Base-by-base conservation (phyloP, 2,329 filamentous ascomycete species). In the Aspergillus ustus region DNA sequence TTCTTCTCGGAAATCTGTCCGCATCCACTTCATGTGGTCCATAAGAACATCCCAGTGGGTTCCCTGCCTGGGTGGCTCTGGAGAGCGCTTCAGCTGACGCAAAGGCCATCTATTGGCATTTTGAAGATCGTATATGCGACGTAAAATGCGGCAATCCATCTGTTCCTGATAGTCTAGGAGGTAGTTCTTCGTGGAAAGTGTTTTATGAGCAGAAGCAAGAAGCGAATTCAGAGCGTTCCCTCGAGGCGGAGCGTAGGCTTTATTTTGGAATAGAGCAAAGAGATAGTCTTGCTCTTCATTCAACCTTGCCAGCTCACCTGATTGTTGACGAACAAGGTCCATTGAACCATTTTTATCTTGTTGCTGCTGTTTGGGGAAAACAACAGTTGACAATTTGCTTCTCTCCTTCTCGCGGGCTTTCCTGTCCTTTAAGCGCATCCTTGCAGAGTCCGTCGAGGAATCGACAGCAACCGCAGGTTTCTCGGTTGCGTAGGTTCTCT, bases 21-120 rank as follows among this genome's bases (percentile, higher is more conserved):
- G 87, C 92, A 99, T 96, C 94, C 94, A 98, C 75, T 93, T 96
- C 86, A 94, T 92, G 80, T 99, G 93, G 68, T 93, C 86, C 34
- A 99, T 81, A 59, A 98, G 76, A 56, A 94, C 85, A 77, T 99
- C 95, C 86, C 89, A 91, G 68, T 98, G 94, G 2, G 90, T 89
- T 1, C 87, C 84, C 19, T 89, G 89, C 43, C 92, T 87, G 4
- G 86, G 83, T 4, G 94, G 93, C 75, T 99, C 95, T 1, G 88
- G 84, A 44, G 89, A 91, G 60, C 93, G 90, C 72, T 96, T 92
- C 48, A 93, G 88, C 72, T 99, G 95, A 56, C 94, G 86, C 51
- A 99, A 78, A 5, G 93, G 95, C 94, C 95, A 98, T 70, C 94
- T 90, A 69, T 96, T 93, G 34, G 90, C 88, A 71, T 94, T 92